phyloP scores from a whole-genome alignment of 1,284 basidiomycete genomes.

The Ceratobasidium sp. region DNA sequence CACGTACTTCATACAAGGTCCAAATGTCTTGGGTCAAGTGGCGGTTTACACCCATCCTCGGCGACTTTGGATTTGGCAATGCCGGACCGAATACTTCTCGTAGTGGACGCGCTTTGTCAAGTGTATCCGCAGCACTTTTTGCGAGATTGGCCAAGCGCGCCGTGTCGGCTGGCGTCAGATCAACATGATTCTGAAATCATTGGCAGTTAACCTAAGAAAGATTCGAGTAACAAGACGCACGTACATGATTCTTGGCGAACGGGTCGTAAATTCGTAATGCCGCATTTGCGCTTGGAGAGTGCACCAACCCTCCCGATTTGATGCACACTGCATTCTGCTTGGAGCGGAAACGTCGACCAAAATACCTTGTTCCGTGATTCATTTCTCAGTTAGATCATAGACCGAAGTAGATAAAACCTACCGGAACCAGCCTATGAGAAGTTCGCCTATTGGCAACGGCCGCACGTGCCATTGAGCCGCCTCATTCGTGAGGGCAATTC shows the following conservation, averaged over 20 bases:
- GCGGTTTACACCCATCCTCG: constrained; percentile 14
- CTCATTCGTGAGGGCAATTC: constrained; percentile 22
- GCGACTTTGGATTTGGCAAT: constrained; percentile 24
- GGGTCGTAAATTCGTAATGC: constrained; percentile 31
- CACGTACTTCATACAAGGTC: constrained; percentile 36
- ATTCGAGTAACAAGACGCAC: not conserved
- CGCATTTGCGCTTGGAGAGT: constrained; percentile 12
- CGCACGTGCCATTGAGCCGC: constrained; percentile 24
- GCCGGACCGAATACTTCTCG: constrained; percentile 26
- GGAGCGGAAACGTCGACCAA: constrained; percentile 37
- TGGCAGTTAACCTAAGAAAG: not conserved
- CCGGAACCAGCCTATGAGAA: constrained; percentile 42
- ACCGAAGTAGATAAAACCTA: not conserved
- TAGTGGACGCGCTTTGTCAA: constrained; percentile 35
- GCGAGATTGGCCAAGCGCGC: constrained; percentile 37
- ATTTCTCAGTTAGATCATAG: not conserved
- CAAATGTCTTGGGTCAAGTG: constrained; percentile 37
- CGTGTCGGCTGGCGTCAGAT: constrained; percentile 25
- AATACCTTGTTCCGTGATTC: constrained; percentile 8
- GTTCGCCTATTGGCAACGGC: constrained; percentile 32
- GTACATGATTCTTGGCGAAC: constrained; percentile 28
- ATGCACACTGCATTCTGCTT: constrained; percentile 34
- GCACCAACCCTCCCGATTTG: constrained; percentile 21
- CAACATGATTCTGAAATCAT: constrained; percentile 15
- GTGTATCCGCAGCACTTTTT: constrained; percentile 29